Conservation (phyloP, 257 asterid genomes). For the Penstemon davidsonii region DNA sequence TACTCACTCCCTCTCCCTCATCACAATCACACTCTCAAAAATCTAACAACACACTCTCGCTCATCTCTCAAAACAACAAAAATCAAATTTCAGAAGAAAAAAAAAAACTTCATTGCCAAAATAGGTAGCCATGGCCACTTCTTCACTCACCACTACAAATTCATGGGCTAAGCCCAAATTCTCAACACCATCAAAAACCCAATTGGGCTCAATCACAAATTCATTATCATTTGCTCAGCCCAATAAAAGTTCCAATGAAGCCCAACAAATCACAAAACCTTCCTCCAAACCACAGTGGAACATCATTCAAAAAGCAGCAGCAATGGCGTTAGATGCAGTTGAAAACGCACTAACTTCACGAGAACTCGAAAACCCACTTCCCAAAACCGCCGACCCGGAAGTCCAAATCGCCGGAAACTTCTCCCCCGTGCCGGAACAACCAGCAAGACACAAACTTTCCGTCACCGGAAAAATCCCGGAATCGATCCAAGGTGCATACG, state of each 20-base stretch:
- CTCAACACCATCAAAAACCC: conserved; percentile 13
- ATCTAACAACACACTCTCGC: conserved; percentile 16
- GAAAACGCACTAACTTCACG: conserved; percentile 60
- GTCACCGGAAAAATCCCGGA: conserved; percentile 70
- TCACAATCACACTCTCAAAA: conserved; percentile 24
- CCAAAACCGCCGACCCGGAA: conserved; percentile 85
- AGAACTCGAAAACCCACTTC: conserved; percentile 69
- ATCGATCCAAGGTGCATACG: conserved; percentile 69
- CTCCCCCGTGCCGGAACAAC: conserved; percentile 88
- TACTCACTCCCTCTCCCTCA: conserved; percentile 32
- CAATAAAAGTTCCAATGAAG: conserved; percentile 23
- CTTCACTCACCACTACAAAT: conserved; percentile 28
- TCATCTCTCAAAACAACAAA: not conserved
- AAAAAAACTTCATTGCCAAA: conserved; percentile 15
- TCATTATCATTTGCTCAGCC: conserved; percentile 25
- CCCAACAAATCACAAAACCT: conserved; percentile 14
- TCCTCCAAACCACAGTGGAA: conserved; percentile 53
- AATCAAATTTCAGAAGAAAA: conserved; percentile 13
- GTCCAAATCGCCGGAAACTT: conserved; percentile 92
- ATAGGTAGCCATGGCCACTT: conserved; percentile 57
- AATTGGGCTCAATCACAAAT: conserved; percentile 23
- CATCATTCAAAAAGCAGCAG: conserved; percentile 68
- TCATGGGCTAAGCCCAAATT: conserved; percentile 49
- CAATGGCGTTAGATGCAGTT: conserved; percentile 80
- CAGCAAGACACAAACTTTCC: conserved; percentile 55